Evolutionary conservation across 2,329 filamentous ascomycete species (phyloP).

Genomic region (Neonectria faginata): DNA sequence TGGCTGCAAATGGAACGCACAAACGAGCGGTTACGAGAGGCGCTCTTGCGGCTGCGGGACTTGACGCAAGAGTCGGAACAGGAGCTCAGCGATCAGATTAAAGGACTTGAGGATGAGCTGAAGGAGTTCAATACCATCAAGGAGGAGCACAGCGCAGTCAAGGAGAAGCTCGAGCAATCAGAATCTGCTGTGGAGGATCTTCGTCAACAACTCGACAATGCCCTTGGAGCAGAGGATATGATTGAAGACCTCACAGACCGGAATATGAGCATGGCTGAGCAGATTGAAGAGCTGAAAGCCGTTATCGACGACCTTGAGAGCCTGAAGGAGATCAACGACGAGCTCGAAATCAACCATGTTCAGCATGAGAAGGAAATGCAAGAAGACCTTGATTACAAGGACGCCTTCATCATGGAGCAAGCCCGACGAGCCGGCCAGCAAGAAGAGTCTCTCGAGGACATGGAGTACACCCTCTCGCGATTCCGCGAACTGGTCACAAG

Average conservation of each 20-base stretch:
- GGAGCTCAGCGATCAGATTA: slow-evolving; percentile 80
- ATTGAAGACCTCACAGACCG: slow-evolving; percentile 91
- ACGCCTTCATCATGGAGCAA: slow-evolving; percentile 86
- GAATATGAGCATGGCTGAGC: slow-evolving; percentile 84
- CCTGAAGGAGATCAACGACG: slow-evolving; percentile 92
- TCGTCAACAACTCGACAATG: slow-evolving; percentile 89
- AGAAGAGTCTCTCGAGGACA: slow-evolving; percentile 83
- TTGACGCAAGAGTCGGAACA: slow-evolving; percentile 87
- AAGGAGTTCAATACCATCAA: slow-evolving; percentile 75
- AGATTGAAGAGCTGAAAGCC: slow-evolving; percentile 83
- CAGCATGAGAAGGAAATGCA: slow-evolving; percentile 95
- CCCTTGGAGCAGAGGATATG: slow-evolving; percentile 90
- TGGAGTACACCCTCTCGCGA: slow-evolving; percentile 88
- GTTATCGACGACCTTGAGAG: slow-evolving; percentile 89
- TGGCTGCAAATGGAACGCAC: slow-evolving; percentile 93
- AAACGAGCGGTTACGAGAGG: slow-evolving; percentile 88
- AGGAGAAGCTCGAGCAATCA: slow-evolving; percentile 78
- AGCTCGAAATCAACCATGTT: slow-evolving; percentile 92
- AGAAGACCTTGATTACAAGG: slow-evolving; percentile 90
- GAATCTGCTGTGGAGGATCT: slow-evolving; percentile 86
- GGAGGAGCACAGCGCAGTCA: slow-evolving; percentile 75
- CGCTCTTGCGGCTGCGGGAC: slow-evolving; percentile 85
- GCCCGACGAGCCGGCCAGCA: slow-evolving; percentile 78
- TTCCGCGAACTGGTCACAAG: slow-evolving; percentile 91
- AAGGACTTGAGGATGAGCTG: slow-evolving; percentile 77